Evolutionary conservation across 148 eudicot species (phyloP), one percentile per base, ranked within the genome.

Genomic region (Camellia granthamiana): DNA sequence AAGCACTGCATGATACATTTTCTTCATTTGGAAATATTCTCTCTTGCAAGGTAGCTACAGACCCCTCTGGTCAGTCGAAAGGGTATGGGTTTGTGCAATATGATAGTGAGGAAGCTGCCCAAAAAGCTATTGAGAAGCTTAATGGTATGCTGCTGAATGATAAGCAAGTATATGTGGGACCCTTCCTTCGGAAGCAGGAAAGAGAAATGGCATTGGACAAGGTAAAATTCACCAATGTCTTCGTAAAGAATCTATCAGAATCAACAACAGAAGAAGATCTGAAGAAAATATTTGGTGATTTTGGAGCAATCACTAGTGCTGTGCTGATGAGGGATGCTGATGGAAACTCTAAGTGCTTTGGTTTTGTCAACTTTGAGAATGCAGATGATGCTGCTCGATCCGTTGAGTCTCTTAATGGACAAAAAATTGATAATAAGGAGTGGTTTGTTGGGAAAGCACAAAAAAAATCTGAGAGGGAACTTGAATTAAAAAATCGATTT

Each of bases 11-110:
- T 82, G 97, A 90, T 1, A 93, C 97, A 23, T 95, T 95, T 85
- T 92, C 96, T 12, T 2, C 91, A 30, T 95, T 91, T 81, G 97
- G 97, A 13, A 90, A 80, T 79, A 90, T 95, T 60, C 87, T 91
- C 46, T 93, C 98, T 42, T 93, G 98, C 90, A 95, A 95, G 88
- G 88, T 95, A 60, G 96, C 97, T 19, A 92, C 91, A 0, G 94
- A 93, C 85, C 60, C 86, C 49, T 83, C 86, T 81, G 99, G 99
- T 47, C 97, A 92, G 85, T 96, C 99, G 8, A 89, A 90, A 79
- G 98, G 99, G 30, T 91, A 93, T 69, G 99, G 99, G 15, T 96
- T 92, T 89, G 99, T 96, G 78, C 97, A 96, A 84, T 96, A 89
- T 87, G 95, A 94, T 7, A 87, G 51, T 18, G 97, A 92, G 54